Evolutionary conservation across 2,329 filamentous ascomycete species (phyloP), one percentile per base, ranked within the genome.

Genomic region (Ophiognomonia clavigignenti-juglandacearum): DNA sequence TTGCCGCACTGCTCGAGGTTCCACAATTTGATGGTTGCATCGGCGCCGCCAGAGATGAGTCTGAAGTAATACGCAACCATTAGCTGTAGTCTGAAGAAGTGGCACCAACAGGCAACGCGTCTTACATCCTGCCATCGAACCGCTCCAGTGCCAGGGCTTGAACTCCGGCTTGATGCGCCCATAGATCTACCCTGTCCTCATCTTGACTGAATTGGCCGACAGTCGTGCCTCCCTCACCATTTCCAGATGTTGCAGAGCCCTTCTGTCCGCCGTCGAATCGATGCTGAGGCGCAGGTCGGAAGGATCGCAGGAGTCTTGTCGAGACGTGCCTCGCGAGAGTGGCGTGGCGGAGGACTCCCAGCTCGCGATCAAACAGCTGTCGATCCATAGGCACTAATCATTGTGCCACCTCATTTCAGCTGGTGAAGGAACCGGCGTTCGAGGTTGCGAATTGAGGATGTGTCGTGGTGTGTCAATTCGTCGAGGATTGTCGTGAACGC

Each of bases 21-120:
- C 91, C 91, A 96, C 38, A 96, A 69, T 55, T 83, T 86, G 59
- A 96, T 81, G 1, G 86, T 86, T 9, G 86, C 88, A 61, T 96
- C 89, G 4, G 88, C 85, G 24, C 91, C 90, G 4, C 88, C 92
- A 1, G 91, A 95, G 2, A 96, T 67, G 53, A 96, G 75, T 55
- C 87, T 86, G 57, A 13, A 9, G 43, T 61, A 51, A 62, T 50
- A 26, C 26, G 40, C 47, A 26, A 39, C 19, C 4, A 32, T 51
- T 14, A 52, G 41, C 24, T 8, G 14, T 31, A n/a, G 37, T 26
- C 26, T 27, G 35, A 32, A 39, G 8, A 36, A 23, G 4, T n/a
- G 11, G 23, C 5, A 39, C 18, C 10, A 22, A n/a, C 19, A 13
- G 27, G 20, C 20, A 32, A 34, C 73, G 20, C 20, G 34, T 36